Percentiles rank a stretch among this genome's conserved stretches.
Evolutionary conservation across 805 yeast genomes (phyloP).

Genomic region (Pichia nakasei): DNA sequence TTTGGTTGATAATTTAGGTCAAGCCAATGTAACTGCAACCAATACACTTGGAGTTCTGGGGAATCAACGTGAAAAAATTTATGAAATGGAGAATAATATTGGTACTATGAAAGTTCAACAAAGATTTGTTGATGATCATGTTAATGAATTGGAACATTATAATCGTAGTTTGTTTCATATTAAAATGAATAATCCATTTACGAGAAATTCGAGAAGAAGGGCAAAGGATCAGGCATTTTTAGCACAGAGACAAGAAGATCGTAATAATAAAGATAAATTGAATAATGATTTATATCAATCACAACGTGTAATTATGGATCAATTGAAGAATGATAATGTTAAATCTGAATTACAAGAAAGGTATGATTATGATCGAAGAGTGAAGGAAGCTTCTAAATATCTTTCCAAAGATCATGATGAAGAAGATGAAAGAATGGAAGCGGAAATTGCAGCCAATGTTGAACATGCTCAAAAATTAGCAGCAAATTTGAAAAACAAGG

Average conservation of each 20-base stretch:
- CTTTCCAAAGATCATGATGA: conserved; percentile 76
- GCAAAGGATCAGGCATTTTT: conserved; percentile 66
- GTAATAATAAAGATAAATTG: conserved; percentile 22
- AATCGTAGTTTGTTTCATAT: conserved; percentile 80
- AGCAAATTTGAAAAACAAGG: conserved; percentile 61
- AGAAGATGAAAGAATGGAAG: conserved; percentile 89
- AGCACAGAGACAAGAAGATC: conserved; percentile 31
- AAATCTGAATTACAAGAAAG: conserved; percentile 30
- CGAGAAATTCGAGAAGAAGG: conserved; percentile 63
- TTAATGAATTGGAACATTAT: conserved; percentile 65
- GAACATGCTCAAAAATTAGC: conserved; percentile 68
- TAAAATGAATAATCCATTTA: conserved; percentile 79
- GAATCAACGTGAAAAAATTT: conserved; percentile 81
- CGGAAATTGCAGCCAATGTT: conserved; percentile 75
- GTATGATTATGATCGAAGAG: conserved; percentile 43
- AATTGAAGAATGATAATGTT: conserved; percentile 33
- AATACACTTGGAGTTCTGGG: conserved; percentile 90
- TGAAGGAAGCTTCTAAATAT: conserved; percentile 56
- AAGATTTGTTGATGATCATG: conserved; percentile 72
- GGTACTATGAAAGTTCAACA: conserved; percentile 76
- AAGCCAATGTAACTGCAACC: conserved; percentile 64
- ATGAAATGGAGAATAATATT: conserved; percentile 56
- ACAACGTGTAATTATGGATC: conserved; percentile 30
- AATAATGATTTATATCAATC: conserved; percentile 20
- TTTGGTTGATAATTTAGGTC: conserved; percentile 62